These are phyloP conservation scores for Silene latifolia DNA, from an alignment of 148 eudicot genomes.

Conservation along the genomic window DNA sequence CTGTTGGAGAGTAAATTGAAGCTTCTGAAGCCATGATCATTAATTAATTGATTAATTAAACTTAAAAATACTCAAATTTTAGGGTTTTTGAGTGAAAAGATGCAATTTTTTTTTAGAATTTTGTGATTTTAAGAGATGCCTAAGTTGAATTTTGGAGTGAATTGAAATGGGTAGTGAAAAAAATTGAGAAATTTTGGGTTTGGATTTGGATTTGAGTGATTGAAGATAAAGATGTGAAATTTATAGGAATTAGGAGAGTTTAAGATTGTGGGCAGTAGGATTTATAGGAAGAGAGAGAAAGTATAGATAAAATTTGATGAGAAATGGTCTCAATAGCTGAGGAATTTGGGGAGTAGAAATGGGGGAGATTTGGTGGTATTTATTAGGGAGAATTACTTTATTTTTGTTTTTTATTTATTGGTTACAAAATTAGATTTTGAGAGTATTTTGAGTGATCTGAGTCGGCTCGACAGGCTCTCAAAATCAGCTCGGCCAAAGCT, in stretches of 20 bases:
- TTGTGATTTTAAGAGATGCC: neutral
- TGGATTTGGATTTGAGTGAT: neutral
- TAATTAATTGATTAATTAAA: neutral
- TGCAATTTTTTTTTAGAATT: neutral
- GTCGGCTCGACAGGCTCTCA: too few relatives aligned
- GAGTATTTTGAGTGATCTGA: too few relatives aligned
- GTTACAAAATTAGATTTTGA: too few relatives aligned
- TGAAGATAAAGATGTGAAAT: neutral
- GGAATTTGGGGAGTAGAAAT: slow-evolving; percentile 12
- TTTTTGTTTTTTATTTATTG: too few relatives aligned
- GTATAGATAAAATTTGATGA: slow-evolving; percentile 7
- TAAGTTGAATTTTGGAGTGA: neutral
- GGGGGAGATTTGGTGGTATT: slow-evolving; percentile 30
- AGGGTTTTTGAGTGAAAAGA: neutral
- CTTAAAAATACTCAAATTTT: neutral
- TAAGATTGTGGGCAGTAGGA: slow-evolving; percentile 15
- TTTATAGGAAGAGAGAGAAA: slow-evolving; percentile 1
- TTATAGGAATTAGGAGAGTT: slow-evolving; percentile 14
- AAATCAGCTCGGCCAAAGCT: too few relatives aligned
- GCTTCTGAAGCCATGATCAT: slow-evolving; percentile 20
- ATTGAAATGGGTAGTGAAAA: neutral
- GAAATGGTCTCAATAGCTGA: slow-evolving; percentile 9
- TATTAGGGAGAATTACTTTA: neutral
- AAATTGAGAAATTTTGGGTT: neutral
- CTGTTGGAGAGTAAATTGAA: slow-evolving; percentile 10